These are phyloP conservation scores for Phaseolus lunatus DNA, from an alignment of 306 rosid genomes.

Conservation along the genomic window DNA sequence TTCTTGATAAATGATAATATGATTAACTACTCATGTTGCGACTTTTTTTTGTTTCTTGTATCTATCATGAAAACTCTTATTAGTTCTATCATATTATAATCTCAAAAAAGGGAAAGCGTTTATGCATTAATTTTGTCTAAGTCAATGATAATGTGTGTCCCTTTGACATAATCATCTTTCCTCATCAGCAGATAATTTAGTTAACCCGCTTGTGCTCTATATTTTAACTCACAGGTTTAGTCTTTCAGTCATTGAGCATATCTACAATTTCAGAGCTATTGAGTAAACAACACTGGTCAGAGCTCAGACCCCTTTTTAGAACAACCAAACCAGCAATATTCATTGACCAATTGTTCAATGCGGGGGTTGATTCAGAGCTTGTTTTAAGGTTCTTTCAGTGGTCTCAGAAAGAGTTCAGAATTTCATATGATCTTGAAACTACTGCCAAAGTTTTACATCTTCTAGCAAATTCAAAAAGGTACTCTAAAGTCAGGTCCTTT, in stretches of 20 bases:
- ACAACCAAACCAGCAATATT: slow-evolving; percentile 47
- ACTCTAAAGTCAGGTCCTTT: slow-evolving; percentile 66
- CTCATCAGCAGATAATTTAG: background rate
- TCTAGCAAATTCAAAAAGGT: slow-evolving; percentile 58
- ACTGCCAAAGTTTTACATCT: slow-evolving; percentile 60
- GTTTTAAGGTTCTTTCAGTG: slow-evolving; percentile 71
- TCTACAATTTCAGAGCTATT: slow-evolving; percentile 60
- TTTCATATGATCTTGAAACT: slow-evolving; percentile 58
- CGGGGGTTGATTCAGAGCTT: slow-evolving; percentile 62
- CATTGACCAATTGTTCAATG: slow-evolving; percentile 61
- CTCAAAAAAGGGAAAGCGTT: background rate
- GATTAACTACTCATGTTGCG: background rate
- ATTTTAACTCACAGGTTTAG: slow-evolving; percentile 40
- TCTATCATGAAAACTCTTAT: background rate
- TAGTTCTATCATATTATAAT: slow-evolving; percentile 7
- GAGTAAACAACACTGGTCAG: slow-evolving; percentile 75
- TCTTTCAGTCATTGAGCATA: slow-evolving; percentile 37
- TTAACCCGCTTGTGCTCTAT: slow-evolving; percentile 8
- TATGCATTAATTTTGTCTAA: background rate
- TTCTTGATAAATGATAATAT: background rate
- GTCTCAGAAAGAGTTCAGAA: slow-evolving; percentile 64
- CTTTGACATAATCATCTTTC: background rate
- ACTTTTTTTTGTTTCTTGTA: background rate
- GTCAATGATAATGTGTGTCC: background rate
- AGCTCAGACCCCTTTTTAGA: slow-evolving; percentile 64